Percentiles rank a stretch among this genome's conserved stretches.
phyloP scores from a whole-genome alignment of 2,329 filamentous ascomycete species.

The Bipolaris victoriae region DNA sequence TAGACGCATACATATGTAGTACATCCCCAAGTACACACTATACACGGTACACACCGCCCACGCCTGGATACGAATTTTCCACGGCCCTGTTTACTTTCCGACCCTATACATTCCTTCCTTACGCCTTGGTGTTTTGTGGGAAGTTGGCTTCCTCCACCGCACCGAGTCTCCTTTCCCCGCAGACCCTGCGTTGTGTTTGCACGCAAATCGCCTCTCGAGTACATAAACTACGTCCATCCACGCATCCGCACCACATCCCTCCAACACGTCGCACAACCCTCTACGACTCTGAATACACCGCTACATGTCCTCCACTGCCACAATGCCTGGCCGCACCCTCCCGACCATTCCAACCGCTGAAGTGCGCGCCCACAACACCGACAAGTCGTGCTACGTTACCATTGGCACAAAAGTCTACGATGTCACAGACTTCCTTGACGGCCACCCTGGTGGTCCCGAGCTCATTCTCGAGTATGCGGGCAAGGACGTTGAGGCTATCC shows the following conservation, averaged over 20 bases:
- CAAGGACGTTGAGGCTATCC: slow-evolving; percentile 80
- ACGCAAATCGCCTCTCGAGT: neutral
- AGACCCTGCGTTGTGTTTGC: slow-evolving; percentile 3
- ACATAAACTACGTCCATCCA: neutral
- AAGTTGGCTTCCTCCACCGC: neutral
- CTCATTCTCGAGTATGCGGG: slow-evolving; percentile 89
- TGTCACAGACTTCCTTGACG: slow-evolving; percentile 86
- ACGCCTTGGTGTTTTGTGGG: neutral
- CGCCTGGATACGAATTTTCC: neutral
- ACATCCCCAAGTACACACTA: too few species aligned
- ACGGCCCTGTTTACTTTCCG: slow-evolving; percentile 3
- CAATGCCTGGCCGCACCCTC: slow-evolving; percentile 80
- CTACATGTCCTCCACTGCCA: slow-evolving; percentile 30
- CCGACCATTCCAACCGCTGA: slow-evolving; percentile 83
- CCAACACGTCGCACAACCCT: neutral
- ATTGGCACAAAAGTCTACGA: slow-evolving; percentile 92
- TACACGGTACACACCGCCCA: slow-evolving; percentile 3
- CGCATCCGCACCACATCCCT: too few species aligned
- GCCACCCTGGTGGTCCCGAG: slow-evolving; percentile 89
- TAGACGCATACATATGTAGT: slow-evolving; percentile 5
- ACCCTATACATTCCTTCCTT: slow-evolving; percentile 26
- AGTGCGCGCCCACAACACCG: slow-evolving; percentile 78
- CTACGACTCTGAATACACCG: neutral
- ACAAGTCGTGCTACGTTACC: slow-evolving; percentile 90
- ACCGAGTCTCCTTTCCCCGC: slow-evolving; percentile 2